Evolutionary conservation across 1,284 basidiomycete genomes (phyloP).

Genomic region (Abortiporus biennis): DNA sequence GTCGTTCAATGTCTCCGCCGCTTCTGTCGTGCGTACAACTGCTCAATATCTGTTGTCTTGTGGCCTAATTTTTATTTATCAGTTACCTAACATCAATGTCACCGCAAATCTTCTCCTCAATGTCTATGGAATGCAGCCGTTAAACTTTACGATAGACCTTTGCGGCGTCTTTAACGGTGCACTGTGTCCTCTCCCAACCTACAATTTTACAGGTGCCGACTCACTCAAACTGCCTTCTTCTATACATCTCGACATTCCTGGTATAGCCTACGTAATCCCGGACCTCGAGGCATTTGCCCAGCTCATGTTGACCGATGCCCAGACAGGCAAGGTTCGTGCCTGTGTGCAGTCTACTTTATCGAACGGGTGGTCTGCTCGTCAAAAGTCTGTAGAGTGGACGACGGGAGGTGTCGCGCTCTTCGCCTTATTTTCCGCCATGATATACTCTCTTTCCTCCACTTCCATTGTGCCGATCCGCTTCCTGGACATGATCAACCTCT

Average conservation of each 20-base stretch:
- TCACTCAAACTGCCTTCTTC: constrained; percentile 66
- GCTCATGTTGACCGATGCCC: constrained; percentile 66
- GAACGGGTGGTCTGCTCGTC: constrained; percentile 84
- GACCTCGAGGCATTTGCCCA: constrained; percentile 90
- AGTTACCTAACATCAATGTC: constrained; percentile 74
- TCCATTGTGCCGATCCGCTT: constrained; percentile 49
- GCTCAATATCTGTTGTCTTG: constrained; percentile 16
- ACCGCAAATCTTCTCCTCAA: constrained; percentile 75
- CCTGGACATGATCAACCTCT: constrained; percentile 77
- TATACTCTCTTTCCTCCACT: constrained; percentile 53
- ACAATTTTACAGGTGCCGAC: constrained; percentile 82
- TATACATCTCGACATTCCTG: constrained; percentile 61
- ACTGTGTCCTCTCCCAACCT: constrained; percentile 83
- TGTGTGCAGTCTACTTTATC: constrained; percentile 90
- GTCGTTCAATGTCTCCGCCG: constrained; percentile 69
- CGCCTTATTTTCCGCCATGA: constrained; percentile 60
- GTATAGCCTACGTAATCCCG: constrained; percentile 83
- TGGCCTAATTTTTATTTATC: constrained; percentile 13
- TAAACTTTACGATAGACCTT: constrained; percentile 77
- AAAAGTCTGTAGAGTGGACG: constrained; percentile 72
- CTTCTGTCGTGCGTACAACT: constrained; percentile 54
- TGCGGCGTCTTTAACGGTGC: constrained; percentile 72
- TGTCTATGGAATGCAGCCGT: constrained; percentile 72
- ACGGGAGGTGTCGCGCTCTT: constrained; percentile 68
- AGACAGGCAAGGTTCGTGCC: constrained; percentile 69